phyloP scores from a whole-genome alignment of 768 basidiomycete species.

The Suillus bovinus region DNA sequence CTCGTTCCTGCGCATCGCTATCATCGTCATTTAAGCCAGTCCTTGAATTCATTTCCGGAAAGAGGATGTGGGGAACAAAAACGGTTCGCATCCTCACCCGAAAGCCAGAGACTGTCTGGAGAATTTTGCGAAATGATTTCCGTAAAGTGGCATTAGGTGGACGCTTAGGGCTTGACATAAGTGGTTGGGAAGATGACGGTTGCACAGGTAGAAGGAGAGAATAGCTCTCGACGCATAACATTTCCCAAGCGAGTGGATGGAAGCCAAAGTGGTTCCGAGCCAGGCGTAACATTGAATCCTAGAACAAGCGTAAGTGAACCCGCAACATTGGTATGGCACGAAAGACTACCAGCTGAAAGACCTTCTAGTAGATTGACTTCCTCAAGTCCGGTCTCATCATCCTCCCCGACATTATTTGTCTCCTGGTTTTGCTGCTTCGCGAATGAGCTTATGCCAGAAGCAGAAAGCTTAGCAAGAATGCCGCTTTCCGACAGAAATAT shows the following conservation, averaged over 20 bases:
- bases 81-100: conserved; percentile 93
- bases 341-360: conserved; percentile 55
- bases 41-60: conserved; percentile 42
- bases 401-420: conserved; percentile 33
- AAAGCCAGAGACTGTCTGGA: conserved; percentile 81
- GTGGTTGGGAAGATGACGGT: conserved; percentile 35
- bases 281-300: conserved; percentile 49
- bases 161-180: conserved; percentile 46
- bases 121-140: conserved; percentile 81
- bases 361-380: conserved; percentile 73
- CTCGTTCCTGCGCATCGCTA: conserved; percentile 39
- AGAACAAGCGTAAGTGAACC: neutral
- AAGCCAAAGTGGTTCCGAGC: conserved; percentile 43
- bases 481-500: conserved; percentile 22
- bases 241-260: conserved; percentile 74
- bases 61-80: conserved; percentile 81
- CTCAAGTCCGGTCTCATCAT: conserved; percentile 50
- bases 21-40: conserved; percentile 33
- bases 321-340: neutral
- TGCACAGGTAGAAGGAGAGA: conserved; percentile 58
- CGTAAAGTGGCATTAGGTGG: conserved; percentile 68
- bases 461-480: conserved; percentile 18
- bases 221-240: conserved; percentile 64
- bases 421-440: conserved; percentile 7
- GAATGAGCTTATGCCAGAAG: neutral